These are phyloP conservation scores for Brettanomyces custersianus DNA, from an alignment of 805 yeast species.

Conservation along the genomic window DNA sequence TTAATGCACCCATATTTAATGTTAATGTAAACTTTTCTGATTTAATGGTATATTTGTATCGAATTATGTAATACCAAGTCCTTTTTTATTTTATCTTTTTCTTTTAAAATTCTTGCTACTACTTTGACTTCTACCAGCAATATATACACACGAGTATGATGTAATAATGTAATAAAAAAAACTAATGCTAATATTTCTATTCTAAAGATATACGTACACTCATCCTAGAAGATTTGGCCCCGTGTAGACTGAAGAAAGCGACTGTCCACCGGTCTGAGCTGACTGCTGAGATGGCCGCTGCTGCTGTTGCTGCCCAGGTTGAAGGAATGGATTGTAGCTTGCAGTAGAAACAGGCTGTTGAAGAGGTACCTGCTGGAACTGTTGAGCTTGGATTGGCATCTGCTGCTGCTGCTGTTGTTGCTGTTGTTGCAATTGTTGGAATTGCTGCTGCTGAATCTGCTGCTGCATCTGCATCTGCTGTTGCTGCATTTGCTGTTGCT, in stretches of 20 bases:
- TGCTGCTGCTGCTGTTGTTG: conserved; percentile 6
- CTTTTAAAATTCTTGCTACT: no score
- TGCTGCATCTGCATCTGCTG: conserved; percentile 3
- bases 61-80: no score
- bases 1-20: no score
- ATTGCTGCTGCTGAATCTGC: conserved; percentile 2
- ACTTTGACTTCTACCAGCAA: no score
- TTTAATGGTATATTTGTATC: no score
- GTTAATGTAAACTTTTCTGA: no score
- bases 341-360: not conserved
- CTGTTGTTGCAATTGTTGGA: conserved; percentile 4
- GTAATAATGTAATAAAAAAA: no score
- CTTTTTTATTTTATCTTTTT: no score
- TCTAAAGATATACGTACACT: not conserved
- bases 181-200: no score
- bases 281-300: not conserved
- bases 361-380: conserved; percentile 3
- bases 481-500: conserved; percentile 18
- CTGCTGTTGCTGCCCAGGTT: not conserved
- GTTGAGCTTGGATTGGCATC: not conserved
- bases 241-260: conserved; percentile 1
- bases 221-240: conserved; percentile 4
- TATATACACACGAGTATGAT: no score
- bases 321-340: conserved; percentile 1
- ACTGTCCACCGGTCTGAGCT: conserved; percentile 1